Base-by-base conservation (phyloP, 495 filamentous ascomycete species). In the Neurospora sp. region DNA sequence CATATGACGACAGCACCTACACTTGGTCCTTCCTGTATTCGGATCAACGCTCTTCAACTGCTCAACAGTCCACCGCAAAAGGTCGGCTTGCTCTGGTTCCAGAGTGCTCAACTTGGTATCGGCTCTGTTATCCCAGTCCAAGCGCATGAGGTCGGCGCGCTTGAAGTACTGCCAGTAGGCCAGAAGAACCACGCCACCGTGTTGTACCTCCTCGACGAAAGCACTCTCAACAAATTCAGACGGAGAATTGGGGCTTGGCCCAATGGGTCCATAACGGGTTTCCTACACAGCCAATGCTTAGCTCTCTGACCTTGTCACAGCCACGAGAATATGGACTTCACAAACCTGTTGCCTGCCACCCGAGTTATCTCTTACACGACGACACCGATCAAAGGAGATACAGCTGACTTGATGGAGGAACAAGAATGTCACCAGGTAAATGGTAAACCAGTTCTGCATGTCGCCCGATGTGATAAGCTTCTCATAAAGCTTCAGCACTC, bases 391-490 rank as follows among this genome's bases (percentile, higher is more conserved):
- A 1, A 37, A n/a, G 0, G 77, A 81, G 10, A 71, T 72, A 10
- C 69, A 70, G 10, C 74, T 66, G 6, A 74, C 75, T 20, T 77
- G 73, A 27, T 80, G 74, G 18, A 81, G 76, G 4, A 80, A 42
- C 66, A 86, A 76, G 72, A 86, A 86, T 9, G 81, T 79, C 11
- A 78, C 74, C 49, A 84, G 70, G 69, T 85, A 86, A 18, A 84
- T 77, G 4, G 82, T 78, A 74, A 82, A 85, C 78, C 84, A 85
- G 37, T 77, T 74, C 0, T 74, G 23, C 23, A 77, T 79, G 41
- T 82, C 81, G 27, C 46, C 78, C 71, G 74, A 79, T 54, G 69
- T 77, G 62, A 79, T 76, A 75, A 82, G 72, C 75, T 73, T 73
- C 77, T 85, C 81, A 9, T 77, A 72, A n/a, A 74, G 73, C 23